These are phyloP conservation scores for Sphagnurus paluster DNA, from an alignment of 1,284 basidiomycete species.

Conservation along the genomic window DNA sequence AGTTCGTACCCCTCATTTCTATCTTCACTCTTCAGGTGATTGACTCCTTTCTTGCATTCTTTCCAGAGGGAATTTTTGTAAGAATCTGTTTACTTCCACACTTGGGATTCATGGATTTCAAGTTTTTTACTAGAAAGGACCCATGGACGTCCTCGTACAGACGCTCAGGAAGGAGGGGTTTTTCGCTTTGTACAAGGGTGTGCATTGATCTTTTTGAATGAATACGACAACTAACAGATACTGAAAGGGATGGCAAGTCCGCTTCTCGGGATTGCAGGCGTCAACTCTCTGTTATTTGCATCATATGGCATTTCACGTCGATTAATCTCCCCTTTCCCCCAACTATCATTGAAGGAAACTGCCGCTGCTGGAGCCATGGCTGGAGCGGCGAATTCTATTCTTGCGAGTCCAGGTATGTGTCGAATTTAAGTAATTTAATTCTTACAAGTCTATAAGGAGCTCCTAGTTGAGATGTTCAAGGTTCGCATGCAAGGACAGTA, in stretches of 20 bases:
- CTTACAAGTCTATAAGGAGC: background rate
- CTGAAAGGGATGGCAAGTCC: slow-evolving; percentile 87
- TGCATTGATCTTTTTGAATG: slow-evolving; percentile 6
- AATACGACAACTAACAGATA: background rate
- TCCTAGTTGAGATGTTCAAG: slow-evolving; percentile 83
- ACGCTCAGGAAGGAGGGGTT: slow-evolving; percentile 88
- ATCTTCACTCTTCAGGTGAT: background rate
- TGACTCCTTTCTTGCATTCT: slow-evolving; percentile 9
- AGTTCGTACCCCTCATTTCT: slow-evolving; percentile 39
- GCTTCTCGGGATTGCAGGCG: slow-evolving; percentile 91
- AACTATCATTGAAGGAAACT: slow-evolving; percentile 77
- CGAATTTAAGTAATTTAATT: background rate
- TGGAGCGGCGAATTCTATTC: slow-evolving; percentile 84
- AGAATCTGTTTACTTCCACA: too few species aligned
- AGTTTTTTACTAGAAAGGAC: slow-evolving; percentile 69
- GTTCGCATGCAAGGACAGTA: slow-evolving; percentile 98
- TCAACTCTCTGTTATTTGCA: slow-evolving; percentile 94
- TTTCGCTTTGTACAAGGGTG: slow-evolving; percentile 91
- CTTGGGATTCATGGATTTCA: too few species aligned
- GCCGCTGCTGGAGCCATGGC: slow-evolving; percentile 90
- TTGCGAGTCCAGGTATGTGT: slow-evolving; percentile 80
- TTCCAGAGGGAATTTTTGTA: slow-evolving; percentile 78
- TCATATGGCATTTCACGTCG: slow-evolving; percentile 84
- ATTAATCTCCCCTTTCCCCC: slow-evolving; percentile 84
- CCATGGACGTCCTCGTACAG: slow-evolving; percentile 83